Evolutionary conservation across 495 filamentous ascomycete genomes (phyloP).

Genomic region (Clavariopsis aquatica): DNA sequence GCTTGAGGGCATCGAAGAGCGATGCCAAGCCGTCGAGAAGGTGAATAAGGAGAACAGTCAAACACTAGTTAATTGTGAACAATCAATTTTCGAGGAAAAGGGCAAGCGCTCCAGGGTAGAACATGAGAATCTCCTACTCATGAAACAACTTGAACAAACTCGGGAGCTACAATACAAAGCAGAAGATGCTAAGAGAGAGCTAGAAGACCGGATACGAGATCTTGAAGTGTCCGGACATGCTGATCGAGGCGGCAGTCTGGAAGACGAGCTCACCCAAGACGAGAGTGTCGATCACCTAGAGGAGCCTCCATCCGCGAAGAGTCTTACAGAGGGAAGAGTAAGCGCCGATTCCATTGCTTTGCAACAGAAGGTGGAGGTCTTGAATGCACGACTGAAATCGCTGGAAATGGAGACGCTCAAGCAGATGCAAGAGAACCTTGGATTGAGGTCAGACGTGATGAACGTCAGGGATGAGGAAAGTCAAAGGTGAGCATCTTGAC

Average conservation of each 20-base stretch:
- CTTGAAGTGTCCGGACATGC: constrained; percentile 43
- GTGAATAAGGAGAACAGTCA: constrained; percentile 62
- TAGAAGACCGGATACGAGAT: constrained; percentile 56
- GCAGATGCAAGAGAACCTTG: constrained; percentile 42
- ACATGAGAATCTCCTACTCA: constrained; percentile 59
- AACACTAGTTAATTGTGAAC: constrained; percentile 60
- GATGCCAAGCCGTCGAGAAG: constrained; percentile 52
- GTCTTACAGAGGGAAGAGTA: constrained; percentile 2
- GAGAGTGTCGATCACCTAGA: constrained; percentile 21
- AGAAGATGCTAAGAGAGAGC: constrained; percentile 56
- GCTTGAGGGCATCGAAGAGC: constrained; percentile 48
- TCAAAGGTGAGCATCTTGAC: constrained; percentile 18
- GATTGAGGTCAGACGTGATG: constrained; percentile 37
- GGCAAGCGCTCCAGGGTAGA: constrained; percentile 59
- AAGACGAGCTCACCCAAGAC: constrained; percentile 33
- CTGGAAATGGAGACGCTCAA: constrained; percentile 43
- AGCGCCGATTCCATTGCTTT: constrained; percentile 35
- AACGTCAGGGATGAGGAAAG: constrained; percentile 29
- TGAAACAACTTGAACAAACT: constrained; percentile 55
- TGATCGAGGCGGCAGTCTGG: constrained; percentile 27
- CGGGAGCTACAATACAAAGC: constrained; percentile 59
- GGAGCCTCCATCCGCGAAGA: constrained; percentile 20
- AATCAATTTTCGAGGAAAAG: constrained; percentile 61
- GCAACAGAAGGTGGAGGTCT: constrained; percentile 40
- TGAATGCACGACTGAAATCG: constrained; percentile 28